Percentiles rank a stretch among this genome's conserved stretches.
phyloP scores from a whole-genome alignment of 2,329 filamentous ascomycete genomes.

The Metarhizium brunneum region DNA sequence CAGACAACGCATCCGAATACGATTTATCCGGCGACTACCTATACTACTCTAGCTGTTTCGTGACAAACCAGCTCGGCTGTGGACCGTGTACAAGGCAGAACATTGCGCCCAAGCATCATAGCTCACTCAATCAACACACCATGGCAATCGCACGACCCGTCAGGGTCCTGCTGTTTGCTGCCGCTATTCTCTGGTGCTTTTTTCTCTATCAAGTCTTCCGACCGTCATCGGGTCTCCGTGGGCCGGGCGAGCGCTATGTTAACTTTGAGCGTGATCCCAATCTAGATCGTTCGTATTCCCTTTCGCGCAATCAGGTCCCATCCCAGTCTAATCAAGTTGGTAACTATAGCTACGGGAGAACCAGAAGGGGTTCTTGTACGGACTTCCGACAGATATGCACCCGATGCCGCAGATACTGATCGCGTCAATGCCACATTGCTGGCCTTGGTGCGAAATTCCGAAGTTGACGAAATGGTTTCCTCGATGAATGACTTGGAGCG shows the following conservation, averaged over 20 bases:
- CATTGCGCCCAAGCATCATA: background rate
- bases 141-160: slow-evolving; percentile 86
- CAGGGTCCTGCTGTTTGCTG: slow-evolving; percentile 64
- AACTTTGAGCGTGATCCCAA: slow-evolving; percentile 75
- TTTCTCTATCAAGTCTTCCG: slow-evolving; percentile 68
- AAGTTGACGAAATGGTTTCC: slow-evolving; percentile 72
- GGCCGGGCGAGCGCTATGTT: slow-evolving; percentile 31
- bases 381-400: slow-evolving; percentile 67
- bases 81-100: background rate
- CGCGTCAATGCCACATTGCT: slow-evolving; percentile 92
- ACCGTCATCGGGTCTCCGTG: slow-evolving; percentile 37
- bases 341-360: slow-evolving; percentile 62
- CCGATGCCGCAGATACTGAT: slow-evolving; percentile 63
- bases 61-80: background rate
- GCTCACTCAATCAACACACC: background rate
- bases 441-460: slow-evolving; percentile 84
- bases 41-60: background rate
- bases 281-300: slow-evolving; percentile 60
- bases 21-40: background rate
- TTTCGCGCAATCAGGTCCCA: background rate
- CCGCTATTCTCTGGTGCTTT: slow-evolving; percentile 66
- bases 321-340: slow-evolving; percentile 9
- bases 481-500: slow-evolving; percentile 87
- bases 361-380: slow-evolving; percentile 68
- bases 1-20: background rate